phyloP scores from a whole-genome alignment of 2,329 filamentous ascomycete genomes.

The Xylariaceae sp. region DNA sequence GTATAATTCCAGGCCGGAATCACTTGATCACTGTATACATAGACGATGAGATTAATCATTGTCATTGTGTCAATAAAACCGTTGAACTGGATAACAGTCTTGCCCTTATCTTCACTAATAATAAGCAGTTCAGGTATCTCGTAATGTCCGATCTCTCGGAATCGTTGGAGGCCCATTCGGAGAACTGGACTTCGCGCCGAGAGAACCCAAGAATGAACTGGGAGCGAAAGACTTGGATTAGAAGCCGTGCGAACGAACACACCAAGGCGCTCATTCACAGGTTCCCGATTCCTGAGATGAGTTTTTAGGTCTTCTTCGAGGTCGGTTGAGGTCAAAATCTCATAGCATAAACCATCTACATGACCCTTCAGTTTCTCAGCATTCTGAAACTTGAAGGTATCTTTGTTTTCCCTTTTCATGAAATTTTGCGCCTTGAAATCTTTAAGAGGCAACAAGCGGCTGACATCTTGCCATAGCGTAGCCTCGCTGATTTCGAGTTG shows the following conservation, averaged over 20 bases:
- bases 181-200: constrained; percentile 69
- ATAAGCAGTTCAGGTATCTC: constrained; percentile 57
- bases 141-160: constrained; percentile 51
- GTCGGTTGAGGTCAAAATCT: constrained; percentile 59
- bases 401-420: constrained; percentile 34
- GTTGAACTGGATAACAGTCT: constrained; percentile 59
- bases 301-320: constrained; percentile 59
- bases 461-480: constrained; percentile 70
- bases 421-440: constrained; percentile 50
- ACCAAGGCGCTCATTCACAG: constrained; percentile 40
- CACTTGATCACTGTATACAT: constrained; percentile 73
- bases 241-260: constrained; percentile 52
- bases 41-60: constrained; percentile 74
- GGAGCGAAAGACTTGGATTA: constrained; percentile 66
- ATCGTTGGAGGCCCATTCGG: constrained; percentile 56
- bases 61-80: constrained; percentile 70
- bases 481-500: constrained; percentile 63
- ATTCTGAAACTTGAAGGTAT: constrained; percentile 40
- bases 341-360: constrained; percentile 47
- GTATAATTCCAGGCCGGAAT: constrained; percentile 86
- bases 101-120: constrained; percentile 50
- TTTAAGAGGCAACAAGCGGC: constrained; percentile 63
- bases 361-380: constrained; percentile 46
- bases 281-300: constrained; percentile 42
- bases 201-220: constrained; percentile 79